Conservation (phyloP, 768 basidiomycete species). For the Boletus rex-veris region DNA sequence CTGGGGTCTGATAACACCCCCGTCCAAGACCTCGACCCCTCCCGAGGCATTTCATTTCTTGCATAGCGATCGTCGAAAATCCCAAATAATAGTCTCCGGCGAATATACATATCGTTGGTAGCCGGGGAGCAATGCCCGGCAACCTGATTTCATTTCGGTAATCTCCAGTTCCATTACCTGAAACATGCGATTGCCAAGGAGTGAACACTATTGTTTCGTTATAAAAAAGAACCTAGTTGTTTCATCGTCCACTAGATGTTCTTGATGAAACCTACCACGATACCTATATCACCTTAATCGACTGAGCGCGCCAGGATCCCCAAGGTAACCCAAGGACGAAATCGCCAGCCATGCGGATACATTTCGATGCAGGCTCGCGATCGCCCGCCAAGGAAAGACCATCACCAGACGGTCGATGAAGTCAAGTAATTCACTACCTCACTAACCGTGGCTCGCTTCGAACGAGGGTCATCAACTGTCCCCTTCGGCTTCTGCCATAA, state of each 20-base stretch:
- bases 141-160: constrained; percentile 28
- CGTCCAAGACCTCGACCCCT: neutral
- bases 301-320: neutral
- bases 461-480: neutral
- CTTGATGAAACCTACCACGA: constrained; percentile 7
- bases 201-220: neutral
- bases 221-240: neutral
- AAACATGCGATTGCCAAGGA: constrained; percentile 1
- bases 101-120: constrained; percentile 1
- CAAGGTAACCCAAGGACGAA: neutral
- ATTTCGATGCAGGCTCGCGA: neutral
- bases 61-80: constrained; percentile 11
- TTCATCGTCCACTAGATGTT: neutral
- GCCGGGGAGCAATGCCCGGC: constrained; percentile 5
- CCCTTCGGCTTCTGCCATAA: constrained; percentile 7
- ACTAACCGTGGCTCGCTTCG: neutral
- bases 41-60: constrained; percentile 1
- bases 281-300: neutral
- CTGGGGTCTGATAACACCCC: too few species aligned
- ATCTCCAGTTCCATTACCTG: constrained; percentile 13
- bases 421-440: neutral
- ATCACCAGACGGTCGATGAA: neutral
- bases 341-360: neutral
- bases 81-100: constrained; percentile 1
- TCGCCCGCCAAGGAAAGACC: constrained; percentile 1